Evolutionary conservation across 1,139 yeast species (phyloP), one percentile per base, ranked within the genome.

Genomic region (Blastobotrys petasosporus): DNA sequence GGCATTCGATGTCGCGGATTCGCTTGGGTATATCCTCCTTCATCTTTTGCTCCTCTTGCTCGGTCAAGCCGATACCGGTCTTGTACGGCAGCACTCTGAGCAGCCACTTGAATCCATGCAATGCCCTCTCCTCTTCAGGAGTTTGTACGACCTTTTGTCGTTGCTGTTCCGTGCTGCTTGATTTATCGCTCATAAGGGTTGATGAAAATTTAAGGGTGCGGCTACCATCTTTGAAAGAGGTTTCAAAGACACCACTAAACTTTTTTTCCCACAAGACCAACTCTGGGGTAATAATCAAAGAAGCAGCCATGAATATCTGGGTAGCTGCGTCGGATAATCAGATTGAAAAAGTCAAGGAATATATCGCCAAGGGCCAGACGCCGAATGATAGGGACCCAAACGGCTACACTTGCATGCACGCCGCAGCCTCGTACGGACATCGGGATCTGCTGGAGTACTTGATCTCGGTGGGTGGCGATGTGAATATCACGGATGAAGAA

Each of bases 331-430:
- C 97, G 15, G 97, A 92, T 63, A 83, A 86, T 57, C 78, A 82
- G 53, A 54, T 74, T 2, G 74, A 71, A 3, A 61, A 73, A 9
- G 96, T 92, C 11, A 75, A 79, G 53, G 60, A 72, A 9, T 70
- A 73, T 48, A 66, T 92, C 11, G 68, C 66, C 4, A 62, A 75
- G 0, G 83, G 82, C 0, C 61, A 68, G 11, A 71, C 80, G 1
- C 77, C 96, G 2, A 82, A 86, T 59, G 75, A 82, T 15, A 79
- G 82, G 54, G 98, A 92, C 63, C 84, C 87, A 1, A 87, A 88
- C 59, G 98, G 98, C 0, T 92, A 92, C 65, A 90, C 97, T 0
- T 94, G 97, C 10, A 75, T 92, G 28, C 98, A 92, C 64, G 98
- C 98, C 0, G 97, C 97, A 2, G 94, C 94, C 3, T 84, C 97